Evolutionary conservation across 768 basidiomycete genomes (phyloP).

Genomic region (Gyrodon lividus): DNA sequence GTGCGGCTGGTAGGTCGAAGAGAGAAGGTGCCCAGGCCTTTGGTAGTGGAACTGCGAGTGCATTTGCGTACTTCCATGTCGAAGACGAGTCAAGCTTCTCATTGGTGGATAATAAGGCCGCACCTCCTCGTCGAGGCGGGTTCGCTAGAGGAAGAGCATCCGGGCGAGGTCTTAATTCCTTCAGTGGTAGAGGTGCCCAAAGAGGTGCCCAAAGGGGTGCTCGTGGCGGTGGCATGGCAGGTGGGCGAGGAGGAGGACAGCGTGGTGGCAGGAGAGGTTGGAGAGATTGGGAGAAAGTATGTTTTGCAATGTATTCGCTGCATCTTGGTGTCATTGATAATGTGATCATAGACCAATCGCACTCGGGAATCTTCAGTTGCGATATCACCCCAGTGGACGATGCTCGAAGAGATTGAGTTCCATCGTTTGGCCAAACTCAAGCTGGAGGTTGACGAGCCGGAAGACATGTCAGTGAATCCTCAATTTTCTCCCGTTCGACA

Average conservation of each 20-base stretch:
- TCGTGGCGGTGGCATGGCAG: conserved; percentile 39
- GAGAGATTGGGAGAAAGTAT: conserved; percentile 94
- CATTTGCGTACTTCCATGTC: conserved; percentile 96
- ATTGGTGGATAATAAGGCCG: conserved; percentile 85
- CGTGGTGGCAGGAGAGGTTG: conserved; percentile 61
- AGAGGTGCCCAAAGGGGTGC: conserved; percentile 47
- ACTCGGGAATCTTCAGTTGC: conserved; percentile 91
- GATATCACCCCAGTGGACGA: conserved; percentile 89
- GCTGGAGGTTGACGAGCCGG: conserved; percentile 91
- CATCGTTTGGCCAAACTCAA: conserved; percentile 86
- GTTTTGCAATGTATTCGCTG: conserved; percentile 8
- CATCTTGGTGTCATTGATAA: conserved; percentile 3
- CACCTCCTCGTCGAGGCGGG: conserved; percentile 67
- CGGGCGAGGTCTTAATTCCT: conserved; percentile 36
- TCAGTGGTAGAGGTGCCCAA: conserved; percentile 42
- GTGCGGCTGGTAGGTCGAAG: conserved; percentile 55
- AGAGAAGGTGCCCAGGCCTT: conserved; percentile 82
- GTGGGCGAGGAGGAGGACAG: conserved; percentile 44
- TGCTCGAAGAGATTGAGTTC: conserved; percentile 98
- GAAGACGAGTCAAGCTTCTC: conserved; percentile 98
- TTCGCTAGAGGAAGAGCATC: conserved; percentile 53
- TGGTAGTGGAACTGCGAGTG: conserved; percentile 85
- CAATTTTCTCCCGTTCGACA: background rate
- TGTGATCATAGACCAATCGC: conserved; percentile 59
- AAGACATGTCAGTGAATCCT: conserved; percentile 69